Percentiles rank a stretch among this genome's conserved stretches.
Conservation (phyloP, 2,329 filamentous ascomycete genomes). For the Pseudocercospora eumusae region DNA sequence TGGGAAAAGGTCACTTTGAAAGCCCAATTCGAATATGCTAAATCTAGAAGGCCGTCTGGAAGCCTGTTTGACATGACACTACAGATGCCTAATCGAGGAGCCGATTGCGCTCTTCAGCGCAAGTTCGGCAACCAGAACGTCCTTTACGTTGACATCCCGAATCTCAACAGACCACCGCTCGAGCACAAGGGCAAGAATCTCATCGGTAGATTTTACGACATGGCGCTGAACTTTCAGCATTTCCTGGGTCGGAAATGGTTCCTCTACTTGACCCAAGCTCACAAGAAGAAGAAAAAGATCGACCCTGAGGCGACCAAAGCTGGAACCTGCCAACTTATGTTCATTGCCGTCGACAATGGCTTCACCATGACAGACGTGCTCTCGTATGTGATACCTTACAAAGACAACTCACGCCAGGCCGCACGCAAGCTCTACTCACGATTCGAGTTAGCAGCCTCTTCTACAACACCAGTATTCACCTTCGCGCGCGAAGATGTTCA, state of each 20-base stretch:
- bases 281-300: slow-evolving; percentile 32
- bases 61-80: slow-evolving; percentile 31
- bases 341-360: slow-evolving; percentile 30
- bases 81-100: slow-evolving; percentile 27
- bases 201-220: slow-evolving; percentile 36
- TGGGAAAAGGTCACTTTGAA: slow-evolving; percentile 17
- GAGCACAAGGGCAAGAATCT: slow-evolving; percentile 27
- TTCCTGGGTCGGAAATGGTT: slow-evolving; percentile 49
- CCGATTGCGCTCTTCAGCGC: slow-evolving; percentile 32
- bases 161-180: slow-evolving; percentile 28
- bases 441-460: slow-evolving; percentile 46
- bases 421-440: slow-evolving; percentile 49
- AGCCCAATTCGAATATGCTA: slow-evolving; percentile 19
- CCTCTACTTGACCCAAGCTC: slow-evolving; percentile 42
- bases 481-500: slow-evolving; percentile 45
- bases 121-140: slow-evolving; percentile 44
- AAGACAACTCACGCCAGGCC: slow-evolving; percentile 39
- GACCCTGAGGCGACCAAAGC: slow-evolving; percentile 13
- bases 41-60: slow-evolving; percentile 10
- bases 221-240: slow-evolving; percentile 40
- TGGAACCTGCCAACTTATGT: slow-evolving; percentile 19
- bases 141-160: slow-evolving; percentile 44
- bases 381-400: slow-evolving; percentile 45
- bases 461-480: slow-evolving; percentile 41
- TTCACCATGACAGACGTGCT: slow-evolving; percentile 38